These are phyloP conservation scores for Alternaria infectoria DNA, from an alignment of 2,329 filamentous ascomycete species.

Conservation along the genomic window DNA sequence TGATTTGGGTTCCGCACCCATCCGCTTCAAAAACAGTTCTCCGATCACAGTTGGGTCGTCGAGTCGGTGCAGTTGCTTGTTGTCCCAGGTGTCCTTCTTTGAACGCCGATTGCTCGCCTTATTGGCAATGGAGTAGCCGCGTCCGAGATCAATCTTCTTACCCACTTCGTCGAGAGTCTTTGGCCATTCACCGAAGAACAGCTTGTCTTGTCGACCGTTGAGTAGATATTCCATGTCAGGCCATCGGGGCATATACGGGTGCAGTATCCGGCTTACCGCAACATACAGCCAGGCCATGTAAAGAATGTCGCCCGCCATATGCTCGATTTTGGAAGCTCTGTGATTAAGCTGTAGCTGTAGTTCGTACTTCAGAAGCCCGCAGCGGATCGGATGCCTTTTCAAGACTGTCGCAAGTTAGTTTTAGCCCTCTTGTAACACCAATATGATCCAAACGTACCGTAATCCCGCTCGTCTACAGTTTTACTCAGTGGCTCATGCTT, in stretches of 20 bases:
- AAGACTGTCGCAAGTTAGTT: neutral
- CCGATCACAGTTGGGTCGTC: neutral
- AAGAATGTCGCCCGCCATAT: neutral
- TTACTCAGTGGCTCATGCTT: neutral
- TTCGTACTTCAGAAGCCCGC: neutral
- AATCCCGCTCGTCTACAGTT: neutral
- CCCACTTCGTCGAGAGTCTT: neutral
- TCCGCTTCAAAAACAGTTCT: neutral
- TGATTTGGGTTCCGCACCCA: neutral
- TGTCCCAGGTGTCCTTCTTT: neutral
- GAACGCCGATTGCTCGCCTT: neutral
- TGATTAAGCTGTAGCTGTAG: neutral
- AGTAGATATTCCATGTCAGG: neutral
- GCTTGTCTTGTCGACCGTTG: neutral
- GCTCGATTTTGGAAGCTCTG: neutral
- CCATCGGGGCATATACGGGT: neutral
- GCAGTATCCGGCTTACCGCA: neutral
- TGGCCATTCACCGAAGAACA: neutral
- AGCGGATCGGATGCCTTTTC: neutral
- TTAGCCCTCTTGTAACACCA: neutral
- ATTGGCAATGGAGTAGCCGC: neutral
- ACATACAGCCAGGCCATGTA: neutral
- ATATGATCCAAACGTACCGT: neutral
- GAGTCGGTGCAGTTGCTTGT: neutral
- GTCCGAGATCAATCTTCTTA: neutral